Conservation (phyloP, 2,329 filamentous ascomycete genomes). For the Ceratocystiopsis minuta region DNA sequence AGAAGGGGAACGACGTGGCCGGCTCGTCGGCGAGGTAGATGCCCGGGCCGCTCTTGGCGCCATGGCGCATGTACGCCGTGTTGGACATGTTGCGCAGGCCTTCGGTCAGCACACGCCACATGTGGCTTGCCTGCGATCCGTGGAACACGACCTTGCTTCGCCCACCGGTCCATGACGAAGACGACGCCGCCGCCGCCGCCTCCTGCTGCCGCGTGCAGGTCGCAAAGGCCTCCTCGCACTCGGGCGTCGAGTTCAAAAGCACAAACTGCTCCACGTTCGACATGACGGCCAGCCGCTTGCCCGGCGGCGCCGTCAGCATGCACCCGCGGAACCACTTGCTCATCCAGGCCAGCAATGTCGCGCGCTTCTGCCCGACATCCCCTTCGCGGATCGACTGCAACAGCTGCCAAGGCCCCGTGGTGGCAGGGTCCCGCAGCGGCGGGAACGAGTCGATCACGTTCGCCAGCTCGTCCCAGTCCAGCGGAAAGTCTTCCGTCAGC, state of each 20-base stretch:
- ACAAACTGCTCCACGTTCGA: conserved; percentile 11
- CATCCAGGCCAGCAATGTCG: conserved; percentile 10
- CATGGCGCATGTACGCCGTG: conserved; percentile 7
- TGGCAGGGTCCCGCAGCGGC: conserved; percentile 1
- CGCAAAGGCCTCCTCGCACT: conserved; percentile 9
- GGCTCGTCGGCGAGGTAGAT: conserved; percentile 10
- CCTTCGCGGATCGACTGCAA: conserved; percentile 6
- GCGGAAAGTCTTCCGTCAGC: conserved; percentile 7
- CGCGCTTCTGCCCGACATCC: conserved; percentile 1
- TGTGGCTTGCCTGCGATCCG: conserved; percentile 5
- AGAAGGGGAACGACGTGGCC: conserved; percentile 4
- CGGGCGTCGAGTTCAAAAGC: conserved; percentile 9
- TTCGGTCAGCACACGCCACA: conserved; percentile 11
- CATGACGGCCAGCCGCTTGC: conserved; percentile 9
- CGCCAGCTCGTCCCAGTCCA: conserved; percentile 3
- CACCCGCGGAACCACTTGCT: conserved; percentile 10
- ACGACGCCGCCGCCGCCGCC: background rate
- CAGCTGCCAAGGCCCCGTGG: conserved; percentile 1
- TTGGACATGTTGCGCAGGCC: conserved; percentile 9
- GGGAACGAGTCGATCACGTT: conserved; percentile 11
- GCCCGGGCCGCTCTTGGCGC: conserved; percentile 5
- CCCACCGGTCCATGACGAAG: too few species aligned
- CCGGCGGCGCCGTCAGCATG: conserved; percentile 9
- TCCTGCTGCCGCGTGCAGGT: background rate
- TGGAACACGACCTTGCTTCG: conserved; percentile 9